Evolutionary conservation across 768 basidiomycete genomes (phyloP).

Genomic region (Hygrophorus pudorinus): DNA sequence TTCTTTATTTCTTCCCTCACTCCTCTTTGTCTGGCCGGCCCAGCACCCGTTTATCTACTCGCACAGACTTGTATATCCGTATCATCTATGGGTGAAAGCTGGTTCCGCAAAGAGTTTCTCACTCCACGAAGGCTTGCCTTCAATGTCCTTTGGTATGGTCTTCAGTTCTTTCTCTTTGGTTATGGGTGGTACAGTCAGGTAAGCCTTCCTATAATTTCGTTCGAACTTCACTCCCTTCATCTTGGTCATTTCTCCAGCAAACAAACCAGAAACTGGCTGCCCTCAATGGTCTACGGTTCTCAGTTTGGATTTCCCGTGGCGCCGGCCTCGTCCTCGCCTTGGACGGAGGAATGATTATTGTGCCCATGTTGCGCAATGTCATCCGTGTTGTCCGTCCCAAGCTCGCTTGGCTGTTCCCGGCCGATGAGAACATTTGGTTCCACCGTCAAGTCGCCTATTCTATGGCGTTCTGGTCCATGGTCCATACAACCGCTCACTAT

Average conservation of each 20-base stretch:
- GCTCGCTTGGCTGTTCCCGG: slow-evolving; percentile 76
- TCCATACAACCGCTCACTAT: slow-evolving; percentile 91
- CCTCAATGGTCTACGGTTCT: slow-evolving; percentile 72
- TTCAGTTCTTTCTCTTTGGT: slow-evolving; percentile 63
- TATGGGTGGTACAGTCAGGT: slow-evolving; percentile 90
- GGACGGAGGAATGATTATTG: slow-evolving; percentile 75
- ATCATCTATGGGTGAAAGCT: slow-evolving; percentile 67
- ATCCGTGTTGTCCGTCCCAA: slow-evolving; percentile 77
- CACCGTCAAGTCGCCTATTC: slow-evolving; percentile 92
- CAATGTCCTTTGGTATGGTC: slow-evolving; percentile 72
- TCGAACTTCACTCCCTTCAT: not conserved
- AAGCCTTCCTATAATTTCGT: slow-evolving; percentile 10
- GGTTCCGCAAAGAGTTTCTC: slow-evolving; percentile 67
- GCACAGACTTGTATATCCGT: too few species aligned
- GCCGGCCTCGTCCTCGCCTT: slow-evolving; percentile 87
- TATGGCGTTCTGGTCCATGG: slow-evolving; percentile 87
- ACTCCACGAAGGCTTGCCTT: slow-evolving; percentile 54
- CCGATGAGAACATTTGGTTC: slow-evolving; percentile 95
- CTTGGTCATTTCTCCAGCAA: slow-evolving; percentile 27
- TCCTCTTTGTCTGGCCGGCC: slow-evolving; percentile 38
- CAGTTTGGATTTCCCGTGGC: slow-evolving; percentile 86
- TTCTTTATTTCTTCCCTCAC: slow-evolving; percentile 13
- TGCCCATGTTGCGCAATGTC: slow-evolving; percentile 86
- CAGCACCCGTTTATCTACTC: too few species aligned
- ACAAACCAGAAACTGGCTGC: slow-evolving; percentile 55